Base-by-base conservation (phyloP, 805 yeast genomes). In the Wickerhamomyces hampshirensis region DNA sequence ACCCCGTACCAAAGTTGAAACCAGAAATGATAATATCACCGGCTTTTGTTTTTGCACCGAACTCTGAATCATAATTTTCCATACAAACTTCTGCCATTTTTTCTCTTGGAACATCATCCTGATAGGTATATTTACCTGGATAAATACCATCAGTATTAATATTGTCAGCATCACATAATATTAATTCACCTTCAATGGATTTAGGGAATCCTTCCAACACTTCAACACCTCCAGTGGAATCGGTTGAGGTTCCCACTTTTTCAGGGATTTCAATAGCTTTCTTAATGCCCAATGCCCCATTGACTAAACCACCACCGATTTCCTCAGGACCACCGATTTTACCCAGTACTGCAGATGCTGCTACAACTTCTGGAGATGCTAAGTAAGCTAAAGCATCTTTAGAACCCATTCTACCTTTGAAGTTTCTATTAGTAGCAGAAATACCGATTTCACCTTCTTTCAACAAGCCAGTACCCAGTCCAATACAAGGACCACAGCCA, bases 401-500 rank as follows among this genome's bases (percentile, higher is more conserved):
- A 6, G 95, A 83, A 7, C 99, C 99, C 99, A 93, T 93, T 67
- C 99, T 80, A 43, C 99, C 99, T 66, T 93, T 93, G 75, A 93
- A 93, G 66, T 93, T 93, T 69, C 99, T 80, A 69, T 93, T 93
- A 6, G 98, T 93, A 40, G 98, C 98, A 46, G 96, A 85, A 53
- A 93, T 93, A 47, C 99, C 98, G 40, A 93, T 95, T 63, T 93
- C 98, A 30, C 98, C 98, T 24, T 86, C 91, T 63, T 93, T 80
- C 48, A 93, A 69, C 46, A 93, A 68, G 33, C 99, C 99, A 19
- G 94, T 73, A 38, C 99, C 99, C 38, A 93, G 69, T 26, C 99
- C 99, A 56, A 93, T 93, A 69, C 99, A 93, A 17, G 99, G 99
- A 31, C 99, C 99, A 68, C 99, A 93, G 16, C 99, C 99, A 12